Evolutionary conservation across 495 filamentous ascomycete genomes (phyloP).

Genomic region (Elasticomyces elasticus): DNA sequence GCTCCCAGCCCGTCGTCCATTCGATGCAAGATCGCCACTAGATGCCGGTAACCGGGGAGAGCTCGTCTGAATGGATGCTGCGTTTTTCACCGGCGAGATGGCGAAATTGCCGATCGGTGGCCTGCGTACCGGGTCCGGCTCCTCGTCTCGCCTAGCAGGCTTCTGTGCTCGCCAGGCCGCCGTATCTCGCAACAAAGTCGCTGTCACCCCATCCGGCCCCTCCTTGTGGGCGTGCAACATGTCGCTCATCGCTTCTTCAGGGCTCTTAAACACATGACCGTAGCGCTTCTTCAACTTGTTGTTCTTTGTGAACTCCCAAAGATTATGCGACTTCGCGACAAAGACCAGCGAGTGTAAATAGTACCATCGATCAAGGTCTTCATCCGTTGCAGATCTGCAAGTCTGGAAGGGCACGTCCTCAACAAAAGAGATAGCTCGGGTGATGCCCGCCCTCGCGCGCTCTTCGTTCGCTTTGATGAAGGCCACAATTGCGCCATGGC

Average conservation of each 20-base stretch:
- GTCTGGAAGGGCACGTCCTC: conserved; percentile 33
- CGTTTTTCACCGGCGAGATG: background rate
- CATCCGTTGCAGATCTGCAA: conserved; percentile 29
- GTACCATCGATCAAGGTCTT: conserved; percentile 35
- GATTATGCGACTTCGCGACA: conserved; percentile 57
- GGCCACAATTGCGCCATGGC: conserved; percentile 36
- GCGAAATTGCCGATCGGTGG: conserved; percentile 14
- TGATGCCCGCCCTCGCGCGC: conserved; percentile 22
- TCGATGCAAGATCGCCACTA: background rate
- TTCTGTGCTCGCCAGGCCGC: conserved; percentile 19
- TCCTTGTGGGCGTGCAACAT: conserved; percentile 31
- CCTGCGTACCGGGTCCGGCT: background rate
- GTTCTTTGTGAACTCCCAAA: conserved; percentile 44
- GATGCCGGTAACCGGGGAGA: background rate
- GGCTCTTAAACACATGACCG: conserved; percentile 27
- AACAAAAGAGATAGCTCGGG: conserved; percentile 29
- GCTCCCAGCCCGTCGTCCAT: background rate
- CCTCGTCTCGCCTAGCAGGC: background rate
- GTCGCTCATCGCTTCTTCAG: conserved; percentile 22
- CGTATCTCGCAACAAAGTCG: conserved; percentile 23
- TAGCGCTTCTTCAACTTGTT: conserved; percentile 30
- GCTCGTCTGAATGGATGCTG: background rate
- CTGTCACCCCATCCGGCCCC: conserved; percentile 25
- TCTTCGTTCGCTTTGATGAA: conserved; percentile 34
- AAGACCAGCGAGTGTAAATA: conserved; percentile 47